phyloP scores from a whole-genome alignment of 257 asterid species.

The Solanum bukasovii region DNA sequence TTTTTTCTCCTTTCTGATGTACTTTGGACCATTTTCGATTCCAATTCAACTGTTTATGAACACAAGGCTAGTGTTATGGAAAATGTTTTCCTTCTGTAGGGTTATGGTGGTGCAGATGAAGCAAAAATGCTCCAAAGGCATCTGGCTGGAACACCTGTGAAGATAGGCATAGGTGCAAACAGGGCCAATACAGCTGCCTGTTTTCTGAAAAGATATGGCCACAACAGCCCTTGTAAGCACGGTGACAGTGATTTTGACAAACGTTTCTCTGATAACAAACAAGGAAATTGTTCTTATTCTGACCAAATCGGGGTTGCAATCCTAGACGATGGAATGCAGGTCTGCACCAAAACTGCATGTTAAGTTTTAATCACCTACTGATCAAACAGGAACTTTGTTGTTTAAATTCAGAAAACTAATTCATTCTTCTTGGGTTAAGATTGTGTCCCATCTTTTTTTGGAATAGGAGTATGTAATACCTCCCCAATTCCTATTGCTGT shows the following conservation, averaged over 20 bases:
- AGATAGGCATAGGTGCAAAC: conserved; percentile 77
- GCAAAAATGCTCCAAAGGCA: conserved; percentile 87
- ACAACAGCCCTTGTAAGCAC: conserved; percentile 1
- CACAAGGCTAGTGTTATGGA: neutral
- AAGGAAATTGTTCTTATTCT: conserved; percentile 3
- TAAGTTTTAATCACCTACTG: neutral
- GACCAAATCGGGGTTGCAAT: conserved; percentile 50
- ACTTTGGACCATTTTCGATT: neutral
- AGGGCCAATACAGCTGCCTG: conserved; percentile 52
- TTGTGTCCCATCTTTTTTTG: neutral
- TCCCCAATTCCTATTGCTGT: too few species aligned
- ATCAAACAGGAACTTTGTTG: neutral
- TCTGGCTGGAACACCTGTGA: conserved; percentile 39
- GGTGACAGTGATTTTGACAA: conserved; percentile 2
- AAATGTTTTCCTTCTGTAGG: conserved; percentile 22
- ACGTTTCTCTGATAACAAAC: conserved; percentile 7
- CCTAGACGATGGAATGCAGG: conserved; percentile 99
- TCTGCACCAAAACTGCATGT: conserved; percentile 9
- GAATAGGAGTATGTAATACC: too few species aligned
- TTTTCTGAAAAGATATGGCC: conserved; percentile 44
- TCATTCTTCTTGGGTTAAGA: neutral
- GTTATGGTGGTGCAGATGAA: conserved; percentile 93
- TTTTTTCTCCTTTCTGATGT: neutral
- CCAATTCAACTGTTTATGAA: neutral
- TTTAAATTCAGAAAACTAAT: neutral